Percentiles rank a stretch among this genome's conserved stretches.
Evolutionary conservation across 2,329 filamentous ascomycete genomes (phyloP).

Genomic region (Alternaria consortialis): DNA sequence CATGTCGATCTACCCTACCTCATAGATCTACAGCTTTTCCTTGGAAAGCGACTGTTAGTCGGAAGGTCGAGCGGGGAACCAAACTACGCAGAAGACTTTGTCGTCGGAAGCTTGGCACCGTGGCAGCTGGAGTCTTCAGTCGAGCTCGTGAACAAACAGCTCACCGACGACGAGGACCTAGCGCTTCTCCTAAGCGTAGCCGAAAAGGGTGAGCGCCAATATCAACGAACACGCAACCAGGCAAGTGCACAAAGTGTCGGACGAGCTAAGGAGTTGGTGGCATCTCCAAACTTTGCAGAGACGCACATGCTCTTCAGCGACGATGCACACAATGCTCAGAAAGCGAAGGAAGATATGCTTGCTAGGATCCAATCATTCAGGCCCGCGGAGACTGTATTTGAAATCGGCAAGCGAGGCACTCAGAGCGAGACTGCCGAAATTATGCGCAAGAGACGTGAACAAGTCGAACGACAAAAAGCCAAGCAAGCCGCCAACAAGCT

Average conservation of each 20-base stretch:
- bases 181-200: constrained; percentile 75
- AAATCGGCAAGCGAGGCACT: constrained; percentile 77
- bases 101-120: constrained; percentile 78
- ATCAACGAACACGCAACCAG: constrained; percentile 86
- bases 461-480: constrained; percentile 67
- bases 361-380: constrained; percentile 87
- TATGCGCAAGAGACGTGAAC: constrained; percentile 76
- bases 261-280: constrained; percentile 79
- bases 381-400: constrained; percentile 95
- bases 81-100: constrained; percentile 83
- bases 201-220: constrained; percentile 89
- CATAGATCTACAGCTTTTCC: constrained; percentile 91
- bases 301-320: constrained; percentile 80
- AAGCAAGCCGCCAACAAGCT: constrained; percentile 53
- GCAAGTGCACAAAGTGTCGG: constrained; percentile 92
- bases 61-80: constrained; percentile 69
- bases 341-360: constrained; percentile 83
- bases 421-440: constrained; percentile 73
- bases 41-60: constrained; percentile 82
- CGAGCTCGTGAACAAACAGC: constrained; percentile 83
- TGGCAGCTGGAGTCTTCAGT: constrained; percentile 77
- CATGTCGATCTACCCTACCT: constrained; percentile 91
- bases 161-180: constrained; percentile 80
- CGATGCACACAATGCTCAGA: constrained; percentile 67
- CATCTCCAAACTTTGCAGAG: constrained; percentile 74